Conservation (phyloP, 805 yeast species). For the Pichia phayaonensis region DNA sequence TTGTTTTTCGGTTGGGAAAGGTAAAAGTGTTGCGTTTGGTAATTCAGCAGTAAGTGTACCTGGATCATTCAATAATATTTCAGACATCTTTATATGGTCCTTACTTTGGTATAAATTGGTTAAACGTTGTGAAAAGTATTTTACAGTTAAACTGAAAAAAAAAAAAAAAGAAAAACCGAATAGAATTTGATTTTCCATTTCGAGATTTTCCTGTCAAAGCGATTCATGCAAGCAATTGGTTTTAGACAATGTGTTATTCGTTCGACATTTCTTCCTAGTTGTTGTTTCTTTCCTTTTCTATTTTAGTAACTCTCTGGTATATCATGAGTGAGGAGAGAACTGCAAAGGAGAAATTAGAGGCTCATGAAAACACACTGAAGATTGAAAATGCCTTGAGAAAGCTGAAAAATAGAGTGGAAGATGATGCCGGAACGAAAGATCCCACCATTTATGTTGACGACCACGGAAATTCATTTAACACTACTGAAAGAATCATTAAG, state of each 20-base stretch:
- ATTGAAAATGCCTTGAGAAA: constrained; percentile 35
- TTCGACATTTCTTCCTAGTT: too few species aligned
- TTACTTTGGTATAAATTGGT: not conserved
- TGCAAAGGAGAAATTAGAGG: constrained; percentile 16
- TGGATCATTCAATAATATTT: constrained; percentile 25
- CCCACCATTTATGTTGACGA: constrained; percentile 42
- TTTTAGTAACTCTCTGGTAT: not conserved
- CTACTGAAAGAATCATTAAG: constrained; percentile 50
- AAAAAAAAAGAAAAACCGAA: not conserved
- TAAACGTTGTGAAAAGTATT: not conserved
- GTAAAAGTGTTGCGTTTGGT: constrained; percentile 16
- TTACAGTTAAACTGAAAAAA: not conserved
- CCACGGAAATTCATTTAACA: constrained; percentile 48
- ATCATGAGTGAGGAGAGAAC: constrained; percentile 1
- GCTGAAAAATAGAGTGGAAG: constrained; percentile 15
- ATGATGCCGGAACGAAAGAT: constrained; percentile 18
- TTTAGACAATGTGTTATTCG: not conserved
- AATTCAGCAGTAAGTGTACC: constrained; percentile 27
- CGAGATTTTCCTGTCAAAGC: not conserved
- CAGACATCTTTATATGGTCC: constrained; percentile 8
- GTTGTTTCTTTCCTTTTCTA: not conserved
- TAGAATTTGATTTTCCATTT: not conserved
- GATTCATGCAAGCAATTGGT: not conserved
- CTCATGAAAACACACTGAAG: constrained; percentile 42
- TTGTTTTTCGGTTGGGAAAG: constrained; percentile 45